Conservation (phyloP, 768 basidiomycete genomes). For the Trametopsis cervina region DNA sequence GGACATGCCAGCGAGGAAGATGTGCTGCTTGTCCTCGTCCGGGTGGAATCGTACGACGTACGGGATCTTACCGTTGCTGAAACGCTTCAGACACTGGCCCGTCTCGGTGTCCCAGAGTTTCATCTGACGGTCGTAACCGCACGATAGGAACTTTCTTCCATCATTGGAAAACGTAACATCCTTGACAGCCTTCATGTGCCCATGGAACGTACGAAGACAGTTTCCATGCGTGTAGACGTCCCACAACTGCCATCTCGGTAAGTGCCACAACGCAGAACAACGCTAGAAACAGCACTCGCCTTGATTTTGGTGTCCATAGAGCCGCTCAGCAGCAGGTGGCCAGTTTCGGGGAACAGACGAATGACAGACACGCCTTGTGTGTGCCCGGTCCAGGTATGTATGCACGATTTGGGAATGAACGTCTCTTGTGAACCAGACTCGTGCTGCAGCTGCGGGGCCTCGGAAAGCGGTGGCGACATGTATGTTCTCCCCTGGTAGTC, state of each 20-base stretch:
- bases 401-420: constrained; percentile 91
- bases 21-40: constrained; percentile 90
- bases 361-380: constrained; percentile 94
- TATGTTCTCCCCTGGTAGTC: constrained; percentile 99
- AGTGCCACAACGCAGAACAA: constrained; percentile 5
- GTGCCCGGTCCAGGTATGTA: constrained; percentile 98
- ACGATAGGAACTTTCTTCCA: constrained; percentile 83
- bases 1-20: constrained; percentile 97
- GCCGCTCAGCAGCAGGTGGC: constrained; percentile 88
- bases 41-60: constrained; percentile 96
- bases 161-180: constrained; percentile 95
- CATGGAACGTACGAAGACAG: constrained; percentile 94
- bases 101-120: constrained; percentile 99
- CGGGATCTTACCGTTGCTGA: constrained; percentile 96
- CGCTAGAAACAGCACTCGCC: constrained; percentile 34
- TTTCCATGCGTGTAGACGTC: constrained; percentile 96
- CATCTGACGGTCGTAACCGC: constrained; percentile 94
- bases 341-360: constrained; percentile 86
- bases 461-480: constrained; percentile 87
- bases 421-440: constrained; percentile 84
- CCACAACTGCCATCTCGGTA: constrained; percentile 69
- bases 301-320: constrained; percentile 99
- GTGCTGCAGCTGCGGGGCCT: constrained; percentile 75
- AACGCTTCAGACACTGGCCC: constrained; percentile 93
- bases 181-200: constrained; percentile 94